Evolutionary conservation across 2,329 filamentous ascomycete species (phyloP).

Genomic region (Aspergillus sp.): DNA sequence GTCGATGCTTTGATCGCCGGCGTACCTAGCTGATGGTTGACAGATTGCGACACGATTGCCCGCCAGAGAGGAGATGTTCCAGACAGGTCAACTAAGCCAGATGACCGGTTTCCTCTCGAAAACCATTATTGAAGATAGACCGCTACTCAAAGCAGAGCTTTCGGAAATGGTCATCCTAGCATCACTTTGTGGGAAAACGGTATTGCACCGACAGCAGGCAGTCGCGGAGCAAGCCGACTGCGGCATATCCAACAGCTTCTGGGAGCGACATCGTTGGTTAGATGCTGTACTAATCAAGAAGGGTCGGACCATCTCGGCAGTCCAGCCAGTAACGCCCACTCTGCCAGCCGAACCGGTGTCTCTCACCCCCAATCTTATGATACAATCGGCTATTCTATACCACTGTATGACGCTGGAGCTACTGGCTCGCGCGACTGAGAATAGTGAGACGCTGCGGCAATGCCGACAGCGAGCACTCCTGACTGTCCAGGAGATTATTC

Average conservation of each 20-base stretch:
- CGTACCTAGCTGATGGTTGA: not conserved
- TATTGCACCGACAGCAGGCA: conserved; percentile 1
- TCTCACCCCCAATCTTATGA: not conserved
- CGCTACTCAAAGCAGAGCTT: conserved; percentile 15
- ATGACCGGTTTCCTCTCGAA: not conserved
- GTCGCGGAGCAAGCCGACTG: not conserved
- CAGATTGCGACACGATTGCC: conserved; percentile 2
- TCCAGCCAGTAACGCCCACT: not conserved
- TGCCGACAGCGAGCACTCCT: conserved; percentile 3
- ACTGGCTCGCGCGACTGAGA: not conserved
- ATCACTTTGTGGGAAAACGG: conserved; percentile 7
- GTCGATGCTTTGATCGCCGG: too few species aligned
- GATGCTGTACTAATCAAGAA: not conserved
- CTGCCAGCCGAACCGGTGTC: not conserved
- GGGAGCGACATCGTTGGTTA: not conserved
- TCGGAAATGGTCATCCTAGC: conserved; percentile 30
- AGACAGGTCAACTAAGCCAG: not conserved
- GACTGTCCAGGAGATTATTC: conserved; percentile 19
- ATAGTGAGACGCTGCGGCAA: not conserved
- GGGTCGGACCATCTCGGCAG: not conserved
- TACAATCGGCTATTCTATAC: not conserved
- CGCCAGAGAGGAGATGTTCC: conserved; percentile 1
- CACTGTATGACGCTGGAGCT: not conserved
- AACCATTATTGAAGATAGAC: not conserved
- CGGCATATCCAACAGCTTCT: not conserved